Evolutionary conservation across 768 basidiomycete species (phyloP).

Genomic region (Leccinum boreale): DNA sequence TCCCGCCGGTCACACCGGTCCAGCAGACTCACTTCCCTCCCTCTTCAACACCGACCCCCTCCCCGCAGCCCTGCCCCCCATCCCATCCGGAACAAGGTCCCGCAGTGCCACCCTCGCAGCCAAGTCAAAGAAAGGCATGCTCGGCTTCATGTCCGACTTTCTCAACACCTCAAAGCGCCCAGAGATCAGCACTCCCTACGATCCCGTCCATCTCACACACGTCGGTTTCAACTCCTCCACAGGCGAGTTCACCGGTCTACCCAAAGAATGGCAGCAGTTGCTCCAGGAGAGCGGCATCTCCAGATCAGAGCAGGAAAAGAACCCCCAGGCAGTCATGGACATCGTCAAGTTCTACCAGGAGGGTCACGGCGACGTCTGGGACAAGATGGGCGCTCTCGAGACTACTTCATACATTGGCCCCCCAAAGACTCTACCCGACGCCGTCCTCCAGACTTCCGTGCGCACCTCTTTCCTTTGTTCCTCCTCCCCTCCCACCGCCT

Average conservation of each 20-base stretch:
- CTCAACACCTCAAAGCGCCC: conserved; percentile 72
- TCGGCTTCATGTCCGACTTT: conserved; percentile 66
- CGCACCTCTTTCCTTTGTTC: conserved; percentile 18
- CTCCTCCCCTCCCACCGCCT: not conserved
- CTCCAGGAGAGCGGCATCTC: conserved; percentile 96
- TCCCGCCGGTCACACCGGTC: conserved; percentile 22
- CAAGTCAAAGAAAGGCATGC: conserved; percentile 61
- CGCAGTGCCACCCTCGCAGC: conserved; percentile 41
- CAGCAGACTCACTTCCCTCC: conserved; percentile 22
- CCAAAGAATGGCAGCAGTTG: conserved; percentile 98
- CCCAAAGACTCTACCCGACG: conserved; percentile 39
- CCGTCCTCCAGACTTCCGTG: conserved; percentile 56
- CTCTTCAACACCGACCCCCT: conserved; percentile 13
- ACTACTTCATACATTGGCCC: conserved; percentile 16
- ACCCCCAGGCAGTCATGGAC: conserved; percentile 97
- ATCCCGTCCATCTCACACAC: conserved; percentile 98
- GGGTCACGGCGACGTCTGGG: conserved; percentile 77
- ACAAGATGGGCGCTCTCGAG: conserved; percentile 70
- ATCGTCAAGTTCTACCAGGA: conserved; percentile 99
- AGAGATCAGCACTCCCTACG: conserved; percentile 97
- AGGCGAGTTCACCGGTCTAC: conserved; percentile 96
- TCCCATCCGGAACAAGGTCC: conserved; percentile 32
- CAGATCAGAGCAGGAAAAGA: conserved; percentile 91
- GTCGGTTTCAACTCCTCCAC: conserved; percentile 99
- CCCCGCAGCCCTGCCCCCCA: not conserved